Evolutionary conservation across 2,329 filamentous ascomycete species (phyloP).

Genomic region (Emericellopsis atlantica): DNA sequence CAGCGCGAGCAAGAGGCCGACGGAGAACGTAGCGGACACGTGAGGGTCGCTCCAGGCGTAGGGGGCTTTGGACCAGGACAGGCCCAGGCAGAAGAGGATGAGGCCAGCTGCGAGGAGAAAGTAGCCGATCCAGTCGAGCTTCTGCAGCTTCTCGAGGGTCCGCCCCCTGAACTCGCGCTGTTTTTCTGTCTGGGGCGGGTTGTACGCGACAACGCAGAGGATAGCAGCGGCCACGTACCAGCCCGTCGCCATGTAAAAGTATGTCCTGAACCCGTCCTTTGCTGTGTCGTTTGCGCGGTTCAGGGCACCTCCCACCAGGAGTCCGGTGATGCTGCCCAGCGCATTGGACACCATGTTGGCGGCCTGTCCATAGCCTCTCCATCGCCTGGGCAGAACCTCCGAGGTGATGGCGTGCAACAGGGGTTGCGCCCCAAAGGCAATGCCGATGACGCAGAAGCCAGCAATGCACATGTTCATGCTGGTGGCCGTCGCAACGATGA

Average conservation of each 20-base stretch:
- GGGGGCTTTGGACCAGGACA: slow-evolving; percentile 24
- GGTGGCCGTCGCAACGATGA: slow-evolving; percentile 21
- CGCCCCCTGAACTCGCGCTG: slow-evolving; percentile 13
- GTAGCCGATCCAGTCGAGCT: slow-evolving; percentile 26
- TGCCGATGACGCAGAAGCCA: slow-evolving; percentile 20
- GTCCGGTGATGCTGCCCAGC: slow-evolving; percentile 16
- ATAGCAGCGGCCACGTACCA: slow-evolving; percentile 13
- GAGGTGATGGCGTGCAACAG: slow-evolving; percentile 23
- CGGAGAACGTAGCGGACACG: slow-evolving; percentile 19
- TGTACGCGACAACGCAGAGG: slow-evolving; percentile 17
- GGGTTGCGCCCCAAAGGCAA: slow-evolving; percentile 22
- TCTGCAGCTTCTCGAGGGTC: slow-evolving; percentile 16
- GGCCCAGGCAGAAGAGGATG: slow-evolving; percentile 23
- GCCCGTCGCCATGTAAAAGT: slow-evolving; percentile 19
- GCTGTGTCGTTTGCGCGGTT: slow-evolving; percentile 14
- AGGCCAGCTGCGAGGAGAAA: slow-evolving; percentile 17
- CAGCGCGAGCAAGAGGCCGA: slow-evolving; percentile 14
- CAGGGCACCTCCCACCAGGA: slow-evolving; percentile 20
- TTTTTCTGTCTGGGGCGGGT: slow-evolving; percentile 13
- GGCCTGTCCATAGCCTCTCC: slow-evolving; percentile 21
- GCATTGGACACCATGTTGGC: slow-evolving; percentile 15
- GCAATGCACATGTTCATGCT: slow-evolving; percentile 21
- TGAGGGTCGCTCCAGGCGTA: slow-evolving; percentile 22
- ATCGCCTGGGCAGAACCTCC: slow-evolving; percentile 23
- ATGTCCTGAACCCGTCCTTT: slow-evolving; percentile 18